Evolutionary conservation across 805 yeast genomes (phyloP).

Genomic region (Candida suzukii): DNA sequence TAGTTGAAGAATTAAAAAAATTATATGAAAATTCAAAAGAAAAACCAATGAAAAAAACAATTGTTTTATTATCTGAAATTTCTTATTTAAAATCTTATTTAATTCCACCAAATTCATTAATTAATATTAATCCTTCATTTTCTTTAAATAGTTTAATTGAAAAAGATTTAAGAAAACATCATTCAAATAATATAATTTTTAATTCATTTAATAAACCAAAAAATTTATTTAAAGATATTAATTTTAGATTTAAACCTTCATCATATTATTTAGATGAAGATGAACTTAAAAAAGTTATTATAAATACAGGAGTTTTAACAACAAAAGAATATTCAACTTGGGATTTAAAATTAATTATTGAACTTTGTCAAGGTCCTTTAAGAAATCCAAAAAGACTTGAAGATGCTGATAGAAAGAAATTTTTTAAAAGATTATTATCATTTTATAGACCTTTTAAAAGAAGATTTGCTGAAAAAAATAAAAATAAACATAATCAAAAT

Average conservation of each 20-base stretch:
- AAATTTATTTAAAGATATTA: conserved; percentile 18
- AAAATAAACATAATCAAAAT: conserved; percentile 42
- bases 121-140: conserved; percentile 16
- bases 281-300: conserved; percentile 58
- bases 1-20: conserved; percentile 40
- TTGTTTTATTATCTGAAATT: conserved; percentile 58
- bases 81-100: conserved; percentile 44
- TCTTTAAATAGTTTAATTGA: conserved; percentile 21
- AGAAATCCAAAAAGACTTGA: conserved; percentile 64
- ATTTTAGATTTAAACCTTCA: conserved; percentile 2
- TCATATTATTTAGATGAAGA: conserved; percentile 44
- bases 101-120: conserved; percentile 41
- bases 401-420: conserved; percentile 69
- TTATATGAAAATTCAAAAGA: conserved; percentile 33
- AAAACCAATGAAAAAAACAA: conserved; percentile 48
- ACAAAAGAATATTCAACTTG: conserved; percentile 78
- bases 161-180: conserved; percentile 19
- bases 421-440: conserved; percentile 74
- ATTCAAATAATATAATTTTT: conserved; percentile 7
- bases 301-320: conserved; percentile 62
- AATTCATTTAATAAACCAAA: conserved; percentile 9
- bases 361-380: conserved; percentile 81
- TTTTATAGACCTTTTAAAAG: conserved; percentile 90
- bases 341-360: conserved; percentile 77
- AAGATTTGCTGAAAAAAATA: conserved; percentile 55